These are phyloP conservation scores for Erysimum cheiranthoides DNA, from an alignment of 345 rosid species.

Conservation along the genomic window DNA sequence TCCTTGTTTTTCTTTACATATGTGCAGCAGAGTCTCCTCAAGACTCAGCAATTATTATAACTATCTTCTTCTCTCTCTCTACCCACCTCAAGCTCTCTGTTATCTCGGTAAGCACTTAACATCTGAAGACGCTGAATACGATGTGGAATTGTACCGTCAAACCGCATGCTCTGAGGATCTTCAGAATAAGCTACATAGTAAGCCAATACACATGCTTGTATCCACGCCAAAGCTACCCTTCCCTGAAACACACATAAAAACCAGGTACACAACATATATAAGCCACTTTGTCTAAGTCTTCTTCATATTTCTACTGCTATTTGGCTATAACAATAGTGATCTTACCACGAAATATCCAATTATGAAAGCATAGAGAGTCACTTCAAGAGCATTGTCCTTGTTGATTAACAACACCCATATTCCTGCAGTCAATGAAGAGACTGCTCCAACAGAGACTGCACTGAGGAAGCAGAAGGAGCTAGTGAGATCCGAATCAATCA, in stretches of 20 bases:
- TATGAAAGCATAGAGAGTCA: conserved; percentile 68
- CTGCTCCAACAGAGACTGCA: conserved; percentile 66
- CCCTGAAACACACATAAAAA: conserved; percentile 52
- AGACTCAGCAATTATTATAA: conserved; percentile 10
- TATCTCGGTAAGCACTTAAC: conserved; percentile 42
- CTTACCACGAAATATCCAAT: conserved; percentile 85
- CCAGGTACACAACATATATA: too few species aligned
- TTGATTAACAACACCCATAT: conserved; percentile 66
- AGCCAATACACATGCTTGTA: conserved; percentile 80
- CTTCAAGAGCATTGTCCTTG: conserved; percentile 62
- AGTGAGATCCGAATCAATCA: conserved; percentile 75
- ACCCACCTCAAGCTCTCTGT: conserved; percentile 30
- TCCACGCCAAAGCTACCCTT: conserved; percentile 72
- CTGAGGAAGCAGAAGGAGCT: conserved; percentile 80
- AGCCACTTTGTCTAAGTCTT: conserved; percentile 4
- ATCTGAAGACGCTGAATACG: conserved; percentile 70
- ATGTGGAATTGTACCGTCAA: conserved; percentile 61
- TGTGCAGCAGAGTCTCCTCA: background rate
- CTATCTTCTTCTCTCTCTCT: conserved; percentile 34
- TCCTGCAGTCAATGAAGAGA: conserved; percentile 65
- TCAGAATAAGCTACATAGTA: conserved; percentile 87
- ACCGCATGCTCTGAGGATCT: conserved; percentile 55
- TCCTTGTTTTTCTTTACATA: conserved; percentile 34
- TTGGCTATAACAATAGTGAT: too few species aligned
- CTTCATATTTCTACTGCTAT: background rate